A percentile compares a stretch with the other conserved stretches of the same genome.
phyloP scores from a whole-genome alignment of 2,329 filamentous ascomycete genomes.

The Fusarium robinianum region DNA sequence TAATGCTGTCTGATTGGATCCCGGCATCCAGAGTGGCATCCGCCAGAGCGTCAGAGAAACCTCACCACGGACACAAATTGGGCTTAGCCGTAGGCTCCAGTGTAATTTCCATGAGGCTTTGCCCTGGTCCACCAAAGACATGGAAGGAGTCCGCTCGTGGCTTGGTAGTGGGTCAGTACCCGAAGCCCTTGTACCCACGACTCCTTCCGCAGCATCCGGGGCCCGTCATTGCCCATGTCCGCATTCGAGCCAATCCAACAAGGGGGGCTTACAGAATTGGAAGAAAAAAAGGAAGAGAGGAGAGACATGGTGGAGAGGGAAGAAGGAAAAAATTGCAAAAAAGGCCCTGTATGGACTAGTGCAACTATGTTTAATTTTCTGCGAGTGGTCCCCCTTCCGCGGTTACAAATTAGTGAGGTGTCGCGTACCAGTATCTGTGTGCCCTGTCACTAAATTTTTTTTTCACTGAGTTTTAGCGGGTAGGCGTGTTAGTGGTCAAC shows the following conservation, averaged over 20 bases:
- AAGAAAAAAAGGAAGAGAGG: too few relatives aligned
- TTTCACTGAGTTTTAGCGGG: constrained; percentile 21
- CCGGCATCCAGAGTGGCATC: constrained; percentile 11
- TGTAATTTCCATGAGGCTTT: constrained; percentile 34
- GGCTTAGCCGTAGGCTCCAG: constrained; percentile 29
- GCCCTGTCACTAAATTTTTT: constrained; percentile 22
- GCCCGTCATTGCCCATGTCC: constrained; percentile 10
- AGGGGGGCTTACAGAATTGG: too few relatives aligned
- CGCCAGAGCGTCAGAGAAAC: constrained; percentile 28
- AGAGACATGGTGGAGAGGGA: too few relatives aligned
- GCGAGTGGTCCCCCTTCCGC: too few relatives aligned
- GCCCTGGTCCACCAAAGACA: constrained; percentile 20
- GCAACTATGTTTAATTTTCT: too few relatives aligned
- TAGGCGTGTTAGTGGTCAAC: constrained; percentile 20
- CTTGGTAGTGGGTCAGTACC: constrained; percentile 31
- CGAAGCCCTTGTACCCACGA: constrained; percentile 31
- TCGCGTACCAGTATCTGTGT: neutral
- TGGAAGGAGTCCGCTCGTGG: constrained; percentile 27
- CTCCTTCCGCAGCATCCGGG: constrained; percentile 39
- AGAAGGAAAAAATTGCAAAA: too few relatives aligned
- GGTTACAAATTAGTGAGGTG: too few relatives aligned
- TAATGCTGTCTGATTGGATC: constrained; percentile 25
- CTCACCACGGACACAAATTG: constrained; percentile 21
- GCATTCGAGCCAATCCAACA: constrained; percentile 13
- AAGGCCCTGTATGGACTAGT: too few relatives aligned